Conservation (phyloP, 225 moss, liverwort and hornwort species). For the Sphagnum contortum region DNA sequence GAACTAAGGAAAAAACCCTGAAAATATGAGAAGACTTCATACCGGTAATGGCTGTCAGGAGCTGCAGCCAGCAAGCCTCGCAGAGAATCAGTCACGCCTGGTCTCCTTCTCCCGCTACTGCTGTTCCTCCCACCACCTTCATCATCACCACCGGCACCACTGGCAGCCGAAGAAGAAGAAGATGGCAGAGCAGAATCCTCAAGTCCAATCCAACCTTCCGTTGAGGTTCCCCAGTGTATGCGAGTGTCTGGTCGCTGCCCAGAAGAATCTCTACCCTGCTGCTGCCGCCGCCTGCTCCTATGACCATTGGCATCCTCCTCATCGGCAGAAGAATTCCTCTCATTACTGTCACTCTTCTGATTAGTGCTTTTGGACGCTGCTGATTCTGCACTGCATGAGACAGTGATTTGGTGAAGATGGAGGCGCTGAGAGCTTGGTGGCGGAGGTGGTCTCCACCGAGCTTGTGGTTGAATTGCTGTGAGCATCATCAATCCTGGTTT, state of each 20-base stretch:
- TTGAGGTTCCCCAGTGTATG: conserved; percentile 38
- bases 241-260: conserved; percentile 15
- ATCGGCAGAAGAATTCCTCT: too few species aligned
- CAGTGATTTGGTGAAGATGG: too few species aligned
- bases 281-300: background rate
- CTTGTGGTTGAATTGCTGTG: too few species aligned
- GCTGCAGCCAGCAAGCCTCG: conserved; percentile 21
- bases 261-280: too few species aligned
- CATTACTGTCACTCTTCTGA: too few species aligned
- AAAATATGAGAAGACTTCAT: background rate
- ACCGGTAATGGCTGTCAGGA: conserved; percentile 37
- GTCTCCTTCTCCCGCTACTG: background rate
- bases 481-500: too few species aligned
- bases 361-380: too few species aligned
- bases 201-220: conserved; percentile 31
- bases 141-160: background rate
- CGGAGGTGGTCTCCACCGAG: too few species aligned
- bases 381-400: too few species aligned
- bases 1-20: background rate
- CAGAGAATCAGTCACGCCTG: conserved; percentile 4
- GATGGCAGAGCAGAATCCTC: background rate
- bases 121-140: conserved; percentile 9
- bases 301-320: too few species aligned
- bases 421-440: too few species aligned
- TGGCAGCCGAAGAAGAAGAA: background rate